Conservation (phyloP, 2,329 filamentous ascomycete species). For the Dactylonectria macrodidyma region DNA sequence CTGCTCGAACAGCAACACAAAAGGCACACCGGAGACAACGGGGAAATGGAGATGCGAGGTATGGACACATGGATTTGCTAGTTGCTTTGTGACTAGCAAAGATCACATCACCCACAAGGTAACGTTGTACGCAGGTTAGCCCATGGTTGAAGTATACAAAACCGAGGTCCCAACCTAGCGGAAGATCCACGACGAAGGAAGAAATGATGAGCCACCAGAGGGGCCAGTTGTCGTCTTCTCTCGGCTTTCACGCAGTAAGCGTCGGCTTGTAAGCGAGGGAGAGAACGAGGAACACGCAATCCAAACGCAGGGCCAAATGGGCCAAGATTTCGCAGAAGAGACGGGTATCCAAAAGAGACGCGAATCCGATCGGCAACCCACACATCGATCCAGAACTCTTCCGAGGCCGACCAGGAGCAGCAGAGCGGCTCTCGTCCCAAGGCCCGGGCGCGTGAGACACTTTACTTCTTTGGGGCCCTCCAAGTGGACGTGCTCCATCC, state of each 20-base stretch:
- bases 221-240: not conserved
- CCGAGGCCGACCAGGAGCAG: constrained; percentile 4
- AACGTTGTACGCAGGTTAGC: too few species aligned
- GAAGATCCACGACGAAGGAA: not conserved
- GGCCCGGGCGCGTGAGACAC: constrained; percentile 24
- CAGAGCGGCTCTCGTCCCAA: constrained; percentile 22
- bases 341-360: constrained; percentile 3
- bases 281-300: not conserved
- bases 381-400: constrained; percentile 21
- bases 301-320: not conserved
- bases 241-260: not conserved
- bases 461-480: constrained; percentile 11
- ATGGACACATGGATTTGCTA: not conserved
- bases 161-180: too few species aligned
- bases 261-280: not conserved
- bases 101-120: not conserved
- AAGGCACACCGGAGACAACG: not conserved
- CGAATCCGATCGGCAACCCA: constrained; percentile 20
- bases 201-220: not conserved
- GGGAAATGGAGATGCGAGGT: not conserved
- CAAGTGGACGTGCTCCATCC: not conserved
- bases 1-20: too few species aligned
- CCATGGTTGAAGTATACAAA: too few species aligned
- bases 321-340: not conserved
- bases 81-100: not conserved